A percentile compares a stretch with the other conserved stretches of the same genome.
Evolutionary conservation across 257 asterid species (phyloP).

Genomic region (Solanum chaucha): DNA sequence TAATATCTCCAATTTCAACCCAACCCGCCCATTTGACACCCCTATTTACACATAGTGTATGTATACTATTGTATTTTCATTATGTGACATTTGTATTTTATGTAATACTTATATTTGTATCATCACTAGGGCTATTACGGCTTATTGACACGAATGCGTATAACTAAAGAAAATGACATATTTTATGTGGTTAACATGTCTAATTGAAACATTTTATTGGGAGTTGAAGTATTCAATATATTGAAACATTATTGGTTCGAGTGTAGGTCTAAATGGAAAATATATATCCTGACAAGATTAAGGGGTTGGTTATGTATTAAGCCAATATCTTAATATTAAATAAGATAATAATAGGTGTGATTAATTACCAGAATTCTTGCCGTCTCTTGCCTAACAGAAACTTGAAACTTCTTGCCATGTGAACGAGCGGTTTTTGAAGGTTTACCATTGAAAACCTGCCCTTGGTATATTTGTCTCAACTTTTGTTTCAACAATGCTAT

Average conservation of each 20-base stretch:
- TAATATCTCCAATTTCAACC: too few relatives aligned
- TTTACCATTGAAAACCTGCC: constrained; percentile 79
- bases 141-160: neutral
- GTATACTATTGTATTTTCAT: too few relatives aligned
- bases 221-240: too few relatives aligned
- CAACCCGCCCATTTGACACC: too few relatives aligned
- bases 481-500: constrained; percentile 64
- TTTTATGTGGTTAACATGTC: too few relatives aligned
- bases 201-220: too few relatives aligned
- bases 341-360: neutral
- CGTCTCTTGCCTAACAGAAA: constrained; percentile 64
- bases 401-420: constrained; percentile 87
- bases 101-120: neutral
- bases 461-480: constrained; percentile 58
- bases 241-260: neutral
- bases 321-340: too few relatives aligned
- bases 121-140: neutral
- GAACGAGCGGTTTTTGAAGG: constrained; percentile 86
- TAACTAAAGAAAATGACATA: neutral
- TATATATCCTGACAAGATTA: neutral
- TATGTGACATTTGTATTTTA: too few relatives aligned
- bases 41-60: neutral
- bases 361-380: constrained; percentile 53
- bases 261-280: neutral
- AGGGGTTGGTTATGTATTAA: neutral